A percentile compares a stretch with the other conserved stretches of the same genome.
phyloP scores from a whole-genome alignment of 352 stramenopile genomes.

The Phytophthora cryptogea region DNA sequence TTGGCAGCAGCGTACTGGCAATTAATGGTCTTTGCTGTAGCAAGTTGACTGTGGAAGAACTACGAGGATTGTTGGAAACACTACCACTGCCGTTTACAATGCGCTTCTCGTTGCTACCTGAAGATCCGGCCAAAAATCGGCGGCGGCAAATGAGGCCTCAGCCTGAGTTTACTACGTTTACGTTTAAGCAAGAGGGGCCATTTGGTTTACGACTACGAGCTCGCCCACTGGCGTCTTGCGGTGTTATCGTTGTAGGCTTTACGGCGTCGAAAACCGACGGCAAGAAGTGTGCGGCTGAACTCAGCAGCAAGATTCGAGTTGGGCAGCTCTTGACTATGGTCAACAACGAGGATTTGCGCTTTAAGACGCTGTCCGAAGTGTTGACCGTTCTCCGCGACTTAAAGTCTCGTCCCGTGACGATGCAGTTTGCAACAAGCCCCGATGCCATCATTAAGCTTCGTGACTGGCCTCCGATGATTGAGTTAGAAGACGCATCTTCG shows the following conservation, averaged over 20 bases:
- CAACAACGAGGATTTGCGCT: slow-evolving; percentile 74
- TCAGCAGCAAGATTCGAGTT: slow-evolving; percentile 74
- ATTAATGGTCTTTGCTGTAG: slow-evolving; percentile 79
- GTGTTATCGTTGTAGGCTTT: slow-evolving; percentile 83
- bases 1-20: slow-evolving; percentile 67
- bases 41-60: slow-evolving; percentile 75
- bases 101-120: slow-evolving; percentile 67
- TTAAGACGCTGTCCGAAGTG: slow-evolving; percentile 66
- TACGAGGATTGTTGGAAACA: slow-evolving; percentile 54
- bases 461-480: slow-evolving; percentile 85
- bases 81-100: slow-evolving; percentile 61
- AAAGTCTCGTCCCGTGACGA: slow-evolving; percentile 63
- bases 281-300: slow-evolving; percentile 62
- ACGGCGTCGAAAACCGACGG: slow-evolving; percentile 44
- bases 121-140: slow-evolving; percentile 62
- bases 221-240: slow-evolving; percentile 64
- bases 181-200: slow-evolving; percentile 73
- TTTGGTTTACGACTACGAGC: slow-evolving; percentile 80
- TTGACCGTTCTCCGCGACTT: slow-evolving; percentile 57
- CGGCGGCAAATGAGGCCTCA: slow-evolving; percentile 53
- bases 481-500: slow-evolving; percentile 57
- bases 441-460: slow-evolving; percentile 79
- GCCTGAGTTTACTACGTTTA: slow-evolving; percentile 58
- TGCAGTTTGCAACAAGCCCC: slow-evolving; percentile 78
- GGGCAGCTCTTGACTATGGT: slow-evolving; percentile 66